Base-by-base conservation (phyloP, 2,329 filamentous ascomycete species). In the Sclerotiophoma versabilis region DNA sequence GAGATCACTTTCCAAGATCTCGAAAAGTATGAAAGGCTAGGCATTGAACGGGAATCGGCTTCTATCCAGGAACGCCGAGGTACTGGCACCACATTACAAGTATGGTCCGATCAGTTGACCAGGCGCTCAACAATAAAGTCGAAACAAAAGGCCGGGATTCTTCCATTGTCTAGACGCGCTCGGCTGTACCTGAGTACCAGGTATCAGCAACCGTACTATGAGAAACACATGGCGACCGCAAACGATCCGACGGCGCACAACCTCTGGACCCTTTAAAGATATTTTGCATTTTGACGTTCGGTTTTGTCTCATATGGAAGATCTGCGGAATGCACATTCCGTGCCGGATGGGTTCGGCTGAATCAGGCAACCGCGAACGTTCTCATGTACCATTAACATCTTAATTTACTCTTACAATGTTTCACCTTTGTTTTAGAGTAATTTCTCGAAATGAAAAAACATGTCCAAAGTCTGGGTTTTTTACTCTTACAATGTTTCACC, bases 201-300 rank as follows among this genome's bases (percentile, higher is more conserved):
- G 37, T 45, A 54, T 33, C 43, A 34, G 27, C 14, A 33, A 42
- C 45, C 46, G 32, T 19, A 29, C 9, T 49, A 27, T 12, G 26
- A 33, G 27, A 53, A 11, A 49, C 38, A 54, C 27, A 48, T 48
- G 38, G 44, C 44, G 4, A 29, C 44, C 33, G 51, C 51, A 49
- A 49, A 34, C 45, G 23, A 45, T 20, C 27, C 22, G n/a, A 29
- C n/a, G 15, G 10, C 17, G 14, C 38, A 20, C 26, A 23, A 17
- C 17, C 4, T 29, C 12, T 46, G 34, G n/a, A 33, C 9, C 11
- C 38, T 27, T 15, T 23, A 9, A 32, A 8, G 23, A 34, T 12
- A 47, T 33, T 36, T 14, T 15, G n/a, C 42, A 46, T 52, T 17
- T 22, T 11, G 42, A 10, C 17, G 19, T n/a, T 36, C 9, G 29